phyloP scores from a whole-genome alignment of 441 rosid genomes.

The Jatropha podagrica region DNA sequence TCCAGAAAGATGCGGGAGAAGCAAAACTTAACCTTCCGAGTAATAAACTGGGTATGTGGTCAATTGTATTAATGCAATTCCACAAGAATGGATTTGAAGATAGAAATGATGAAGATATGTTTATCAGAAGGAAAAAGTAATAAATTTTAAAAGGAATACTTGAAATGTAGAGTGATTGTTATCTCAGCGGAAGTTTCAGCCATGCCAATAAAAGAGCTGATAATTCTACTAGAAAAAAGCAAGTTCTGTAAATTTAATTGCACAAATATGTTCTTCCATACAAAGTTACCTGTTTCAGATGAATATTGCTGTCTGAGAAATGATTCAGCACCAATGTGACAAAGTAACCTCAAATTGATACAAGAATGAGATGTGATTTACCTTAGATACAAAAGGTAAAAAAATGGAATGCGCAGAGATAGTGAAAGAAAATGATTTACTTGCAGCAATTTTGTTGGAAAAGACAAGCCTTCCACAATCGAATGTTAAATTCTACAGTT shows the following conservation, averaged over 20 bases:
- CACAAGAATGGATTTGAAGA: too few relatives aligned
- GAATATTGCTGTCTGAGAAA: background rate
- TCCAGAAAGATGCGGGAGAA: slow-evolving; percentile 26
- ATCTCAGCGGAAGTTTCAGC: background rate
- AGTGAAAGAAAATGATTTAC: slow-evolving; percentile 24
- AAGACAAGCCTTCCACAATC: slow-evolving; percentile 21
- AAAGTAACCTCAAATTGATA: background rate
- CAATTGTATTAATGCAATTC: too few relatives aligned
- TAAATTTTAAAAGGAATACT: background rate
- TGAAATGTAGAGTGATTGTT: background rate
- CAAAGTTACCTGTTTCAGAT: slow-evolving; percentile 1
- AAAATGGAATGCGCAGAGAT: slow-evolving; percentile 17
- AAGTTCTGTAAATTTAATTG: background rate
- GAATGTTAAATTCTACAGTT: slow-evolving; percentile 27
- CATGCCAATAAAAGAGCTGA: background rate
- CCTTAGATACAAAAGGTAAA: slow-evolving; percentile 13
- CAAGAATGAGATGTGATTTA: slow-evolving; percentile 7
- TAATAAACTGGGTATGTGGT: too few relatives aligned
- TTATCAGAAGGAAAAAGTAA: background rate
- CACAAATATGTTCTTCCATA: background rate
- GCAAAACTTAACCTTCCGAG: too few relatives aligned
- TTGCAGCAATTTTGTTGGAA: slow-evolving; percentile 22
- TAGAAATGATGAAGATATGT: background rate
- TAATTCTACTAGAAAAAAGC: background rate
- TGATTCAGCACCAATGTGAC: background rate